Evolutionary conservation across 1,139 yeast genomes (phyloP).

Genomic region (Magnusiomyces suaveolens): DNA sequence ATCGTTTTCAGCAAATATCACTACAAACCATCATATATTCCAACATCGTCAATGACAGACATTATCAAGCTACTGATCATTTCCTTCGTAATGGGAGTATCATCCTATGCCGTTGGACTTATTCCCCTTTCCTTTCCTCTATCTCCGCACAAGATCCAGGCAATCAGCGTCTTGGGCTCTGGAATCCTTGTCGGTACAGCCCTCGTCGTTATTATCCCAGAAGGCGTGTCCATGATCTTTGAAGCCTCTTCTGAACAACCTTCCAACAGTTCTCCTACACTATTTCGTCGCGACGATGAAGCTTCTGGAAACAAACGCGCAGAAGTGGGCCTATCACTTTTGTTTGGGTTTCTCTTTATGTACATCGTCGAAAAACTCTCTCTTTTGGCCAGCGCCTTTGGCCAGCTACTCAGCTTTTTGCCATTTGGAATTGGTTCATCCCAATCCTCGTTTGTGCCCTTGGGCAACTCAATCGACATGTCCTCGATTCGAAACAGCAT

Average conservation of each 20-base stretch:
- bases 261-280: constrained; percentile 5
- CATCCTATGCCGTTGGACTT: constrained; percentile 32
- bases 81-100: constrained; percentile 25
- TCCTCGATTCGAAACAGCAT: constrained; percentile 10
- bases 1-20: no score
- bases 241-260: constrained; percentile 13
- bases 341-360: constrained; percentile 47
- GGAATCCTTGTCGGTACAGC: constrained; percentile 61
- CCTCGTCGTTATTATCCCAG: constrained; percentile 58
- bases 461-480: constrained; percentile 16
- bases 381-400: background rate
- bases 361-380: constrained; percentile 39
- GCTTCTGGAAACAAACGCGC: constrained; percentile 3
- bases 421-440: background rate
- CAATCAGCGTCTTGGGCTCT: constrained; percentile 44
- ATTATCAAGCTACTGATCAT: constrained; percentile 23
- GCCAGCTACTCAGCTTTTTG: background rate
- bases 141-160: constrained; percentile 26
- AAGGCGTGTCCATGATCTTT: constrained; percentile 48
- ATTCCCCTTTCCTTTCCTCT: constrained; percentile 33
- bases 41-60: no score
- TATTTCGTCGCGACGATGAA: background rate
- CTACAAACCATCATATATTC: no score
- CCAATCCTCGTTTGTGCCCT: constrained; percentile 9
- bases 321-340: constrained; percentile 33